Evolutionary conservation across 805 yeast genomes (phyloP).

Genomic region (Blastobotrys mokoenaii): DNA sequence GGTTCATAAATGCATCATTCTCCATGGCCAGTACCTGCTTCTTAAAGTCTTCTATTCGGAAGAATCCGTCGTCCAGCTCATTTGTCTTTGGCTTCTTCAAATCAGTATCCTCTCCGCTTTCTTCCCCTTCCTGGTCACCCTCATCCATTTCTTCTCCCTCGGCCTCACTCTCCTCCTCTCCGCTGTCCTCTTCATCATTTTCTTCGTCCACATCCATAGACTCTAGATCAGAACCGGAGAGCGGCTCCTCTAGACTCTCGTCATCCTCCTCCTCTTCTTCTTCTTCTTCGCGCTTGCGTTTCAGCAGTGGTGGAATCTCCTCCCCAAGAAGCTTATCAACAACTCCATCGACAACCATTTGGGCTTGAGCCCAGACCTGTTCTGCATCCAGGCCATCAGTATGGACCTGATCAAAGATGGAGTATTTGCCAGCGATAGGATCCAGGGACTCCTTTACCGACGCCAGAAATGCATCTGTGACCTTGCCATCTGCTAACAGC

Average conservation of each 20-base stretch:
- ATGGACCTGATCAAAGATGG: conserved; percentile 73
- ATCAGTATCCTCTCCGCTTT: conserved; percentile 12
- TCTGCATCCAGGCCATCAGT: conserved; percentile 82
- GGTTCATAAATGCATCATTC: conserved; percentile 21
- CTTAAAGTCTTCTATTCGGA: conserved; percentile 78
- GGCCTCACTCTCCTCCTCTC: conserved; percentile 26
- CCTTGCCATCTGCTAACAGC: conserved; percentile 16
- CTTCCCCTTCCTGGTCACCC: conserved; percentile 23
- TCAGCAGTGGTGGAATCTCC: conserved; percentile 41
- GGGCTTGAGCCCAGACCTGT: conserved; percentile 91
- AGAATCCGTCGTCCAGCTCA: conserved; percentile 77
- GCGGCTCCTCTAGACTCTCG: conserved; percentile 18
- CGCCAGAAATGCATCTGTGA: conserved; percentile 20
- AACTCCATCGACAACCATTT: conserved; percentile 72
- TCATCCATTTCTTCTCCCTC: conserved; percentile 24
- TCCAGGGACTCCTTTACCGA: conserved; percentile 44
- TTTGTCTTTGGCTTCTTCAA: conserved; percentile 22
- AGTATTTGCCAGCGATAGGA: conserved; percentile 42
- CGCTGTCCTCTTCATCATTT: conserved; percentile 25
- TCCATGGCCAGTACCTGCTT: conserved; percentile 63
- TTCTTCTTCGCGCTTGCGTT: conserved; percentile 15
- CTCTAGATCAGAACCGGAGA: conserved; percentile 7
- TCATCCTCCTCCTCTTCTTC: conserved; percentile 23
- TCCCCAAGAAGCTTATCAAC: conserved; percentile 53
- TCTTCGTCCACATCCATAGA: conserved; percentile 20